Evolutionary conservation across 2,329 filamentous ascomycete genomes (phyloP).

Genomic region (Colletotrichum truncatum): DNA sequence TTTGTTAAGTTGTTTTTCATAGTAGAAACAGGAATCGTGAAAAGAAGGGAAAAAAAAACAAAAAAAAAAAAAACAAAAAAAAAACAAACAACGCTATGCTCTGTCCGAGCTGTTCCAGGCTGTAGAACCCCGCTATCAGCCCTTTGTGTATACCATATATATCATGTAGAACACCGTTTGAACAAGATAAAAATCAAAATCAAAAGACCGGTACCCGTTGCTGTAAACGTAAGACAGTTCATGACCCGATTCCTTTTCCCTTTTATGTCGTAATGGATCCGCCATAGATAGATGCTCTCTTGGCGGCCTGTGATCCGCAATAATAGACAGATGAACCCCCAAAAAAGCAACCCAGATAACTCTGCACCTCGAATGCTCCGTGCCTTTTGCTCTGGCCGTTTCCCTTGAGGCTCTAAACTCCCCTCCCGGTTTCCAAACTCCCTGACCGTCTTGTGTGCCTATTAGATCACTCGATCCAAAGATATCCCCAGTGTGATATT

Average conservation of each 20-base stretch:
- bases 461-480: background rate
- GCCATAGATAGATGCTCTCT: background rate
- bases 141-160: slow-evolving; percentile 4
- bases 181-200: too few species aligned
- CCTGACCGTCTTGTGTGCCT: background rate
- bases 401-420: background rate
- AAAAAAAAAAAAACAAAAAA: background rate
- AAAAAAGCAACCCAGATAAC: background rate
- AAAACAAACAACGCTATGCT: background rate
- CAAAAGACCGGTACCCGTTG: too few species aligned
- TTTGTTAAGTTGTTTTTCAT: background rate
- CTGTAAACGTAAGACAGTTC: background rate
- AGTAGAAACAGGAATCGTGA: background rate
- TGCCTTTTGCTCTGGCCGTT: background rate
- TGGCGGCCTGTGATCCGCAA: background rate
- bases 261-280: slow-evolving; percentile 7
- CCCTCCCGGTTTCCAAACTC: background rate
- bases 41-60: background rate
- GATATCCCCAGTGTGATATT: background rate
- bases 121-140: slow-evolving; percentile 29
- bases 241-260: background rate
- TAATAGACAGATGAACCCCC: background rate
- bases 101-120: slow-evolving; percentile 23
- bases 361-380: slow-evolving; percentile 9
- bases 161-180: slow-evolving; percentile 9